Evolutionary conservation across 1,284 basidiomycete species (phyloP).

Genomic region (Wallemia ichthyophaga): DNA sequence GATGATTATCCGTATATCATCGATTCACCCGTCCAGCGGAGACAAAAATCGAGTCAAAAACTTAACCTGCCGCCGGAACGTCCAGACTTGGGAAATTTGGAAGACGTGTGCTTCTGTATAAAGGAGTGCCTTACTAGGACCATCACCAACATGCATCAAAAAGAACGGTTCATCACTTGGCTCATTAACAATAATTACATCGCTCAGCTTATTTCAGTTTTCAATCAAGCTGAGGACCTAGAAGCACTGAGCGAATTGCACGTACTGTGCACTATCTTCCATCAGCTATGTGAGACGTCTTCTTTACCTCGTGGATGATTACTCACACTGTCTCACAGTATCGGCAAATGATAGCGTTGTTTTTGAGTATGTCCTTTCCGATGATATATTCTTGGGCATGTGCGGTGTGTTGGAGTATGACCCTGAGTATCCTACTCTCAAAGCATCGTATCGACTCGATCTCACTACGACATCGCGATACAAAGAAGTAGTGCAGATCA

Average conservation of each 20-base stretch:
- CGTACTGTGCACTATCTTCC: conserved; percentile 67
- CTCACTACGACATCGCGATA: conserved; percentile 50
- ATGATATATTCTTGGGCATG: conserved; percentile 71
- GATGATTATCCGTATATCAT: conserved; percentile 2
- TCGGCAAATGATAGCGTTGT: conserved; percentile 81
- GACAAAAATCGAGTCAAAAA: background rate
- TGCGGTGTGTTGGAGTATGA: conserved; percentile 96
- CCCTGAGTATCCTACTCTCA: conserved; percentile 77
- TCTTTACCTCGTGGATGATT: background rate
- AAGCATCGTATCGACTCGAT: conserved; percentile 87
- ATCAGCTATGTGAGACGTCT: conserved; percentile 1
- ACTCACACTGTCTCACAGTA: conserved; percentile 23
- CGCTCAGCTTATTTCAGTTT: conserved; percentile 49
- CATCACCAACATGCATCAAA: conserved; percentile 21
- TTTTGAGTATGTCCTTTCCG: conserved; percentile 80
- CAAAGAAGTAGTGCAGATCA: conserved; percentile 55
- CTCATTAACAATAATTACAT: conserved; percentile 38
- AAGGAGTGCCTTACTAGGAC: conserved; percentile 57
- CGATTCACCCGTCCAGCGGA: conserved; percentile 5
- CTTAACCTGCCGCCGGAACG: conserved; percentile 3
- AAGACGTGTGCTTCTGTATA: conserved; percentile 32
- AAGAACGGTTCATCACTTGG: background rate
- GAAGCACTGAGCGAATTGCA: conserved; percentile 71
- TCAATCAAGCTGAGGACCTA: conserved; percentile 66
- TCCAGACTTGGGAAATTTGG: conserved; percentile 33